Conservation (phyloP, 1,284 basidiomycete genomes). For the Anthracocystis setariae region DNA sequence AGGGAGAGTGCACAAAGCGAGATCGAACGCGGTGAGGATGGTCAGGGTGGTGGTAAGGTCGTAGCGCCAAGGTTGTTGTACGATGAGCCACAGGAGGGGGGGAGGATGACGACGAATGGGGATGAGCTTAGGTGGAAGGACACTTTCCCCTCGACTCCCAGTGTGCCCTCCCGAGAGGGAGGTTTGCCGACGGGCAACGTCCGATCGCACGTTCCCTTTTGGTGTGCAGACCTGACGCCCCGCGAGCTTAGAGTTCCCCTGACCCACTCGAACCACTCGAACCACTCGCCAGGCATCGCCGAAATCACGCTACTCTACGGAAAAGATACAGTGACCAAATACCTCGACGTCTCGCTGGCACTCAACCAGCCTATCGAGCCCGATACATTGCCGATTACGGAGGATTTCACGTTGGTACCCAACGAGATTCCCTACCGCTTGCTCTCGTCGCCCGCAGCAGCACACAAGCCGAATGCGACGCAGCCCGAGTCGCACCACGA, state of each 20-base stretch:
- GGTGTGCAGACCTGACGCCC: slow-evolving; percentile 53
- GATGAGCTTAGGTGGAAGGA: slow-evolving; percentile 51
- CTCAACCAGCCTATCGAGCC: slow-evolving; percentile 36
- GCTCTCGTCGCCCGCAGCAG: slow-evolving; percentile 6
- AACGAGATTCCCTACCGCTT: slow-evolving; percentile 32
- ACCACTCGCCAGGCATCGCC: slow-evolving; percentile 37
- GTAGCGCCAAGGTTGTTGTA: slow-evolving; percentile 31
- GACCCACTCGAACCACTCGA: slow-evolving; percentile 34
- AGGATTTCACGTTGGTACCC: slow-evolving; percentile 27
- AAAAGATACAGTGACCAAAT: slow-evolving; percentile 19
- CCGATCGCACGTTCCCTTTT: slow-evolving; percentile 46
- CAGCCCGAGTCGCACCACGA: slow-evolving; percentile 18
- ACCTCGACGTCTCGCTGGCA: slow-evolving; percentile 27
- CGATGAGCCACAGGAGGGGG: slow-evolving; percentile 25
- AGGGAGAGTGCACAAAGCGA: slow-evolving; percentile 18
- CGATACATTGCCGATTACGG: slow-evolving; percentile 22
- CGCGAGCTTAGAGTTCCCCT: slow-evolving; percentile 33
- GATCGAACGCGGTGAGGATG: slow-evolving; percentile 4
- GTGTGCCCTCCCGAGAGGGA: neutral
- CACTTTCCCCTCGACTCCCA: slow-evolving; percentile 41
- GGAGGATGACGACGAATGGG: slow-evolving; percentile 36
- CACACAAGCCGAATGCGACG: slow-evolving; percentile 16
- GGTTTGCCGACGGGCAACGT: slow-evolving; percentile 12
- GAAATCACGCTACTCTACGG: slow-evolving; percentile 49
- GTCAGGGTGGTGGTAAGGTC: slow-evolving; percentile 2